Evolutionary conservation across 306 rosid species (phyloP).

Genomic region (Glycine tomentella): DNA sequence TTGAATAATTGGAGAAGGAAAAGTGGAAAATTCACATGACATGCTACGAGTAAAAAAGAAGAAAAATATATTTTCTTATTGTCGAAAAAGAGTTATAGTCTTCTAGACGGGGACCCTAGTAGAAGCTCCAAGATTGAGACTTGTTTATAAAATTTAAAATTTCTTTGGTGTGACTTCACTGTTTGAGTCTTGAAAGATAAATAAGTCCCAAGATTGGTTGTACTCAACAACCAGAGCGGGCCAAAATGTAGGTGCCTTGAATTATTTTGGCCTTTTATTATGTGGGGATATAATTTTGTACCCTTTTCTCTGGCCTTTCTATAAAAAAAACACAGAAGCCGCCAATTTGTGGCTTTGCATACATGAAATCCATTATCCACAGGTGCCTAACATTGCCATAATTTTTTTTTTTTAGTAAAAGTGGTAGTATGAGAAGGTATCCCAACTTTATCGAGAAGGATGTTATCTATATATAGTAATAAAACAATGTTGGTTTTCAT

Average conservation of each 20-base stretch:
- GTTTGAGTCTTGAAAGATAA: constrained; percentile 18
- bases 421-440: no score
- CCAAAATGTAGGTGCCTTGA: constrained; percentile 17
- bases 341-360: no score
- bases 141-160: constrained; percentile 40
- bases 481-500: no score
- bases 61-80: background rate
- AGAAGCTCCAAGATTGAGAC: no score
- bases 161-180: constrained; percentile 2
- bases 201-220: constrained; percentile 22
- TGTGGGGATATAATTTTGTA: constrained; percentile 21
- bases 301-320: constrained; percentile 27
- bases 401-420: no score
- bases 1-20: background rate
- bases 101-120: no score
- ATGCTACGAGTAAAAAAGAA: constrained; percentile 4
- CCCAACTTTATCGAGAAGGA: no score
- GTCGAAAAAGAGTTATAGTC: background rate
- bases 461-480: no score
- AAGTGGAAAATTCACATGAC: background rate
- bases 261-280: background rate
- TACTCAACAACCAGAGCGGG: constrained; percentile 12
- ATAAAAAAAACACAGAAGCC: constrained; percentile 5
- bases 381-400: no score
- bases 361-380: background rate